Evolutionary conservation across 1,284 basidiomycete genomes (phyloP), one percentile per base, ranked within the genome.

Genomic region (Moesziomyces aphidis): DNA sequence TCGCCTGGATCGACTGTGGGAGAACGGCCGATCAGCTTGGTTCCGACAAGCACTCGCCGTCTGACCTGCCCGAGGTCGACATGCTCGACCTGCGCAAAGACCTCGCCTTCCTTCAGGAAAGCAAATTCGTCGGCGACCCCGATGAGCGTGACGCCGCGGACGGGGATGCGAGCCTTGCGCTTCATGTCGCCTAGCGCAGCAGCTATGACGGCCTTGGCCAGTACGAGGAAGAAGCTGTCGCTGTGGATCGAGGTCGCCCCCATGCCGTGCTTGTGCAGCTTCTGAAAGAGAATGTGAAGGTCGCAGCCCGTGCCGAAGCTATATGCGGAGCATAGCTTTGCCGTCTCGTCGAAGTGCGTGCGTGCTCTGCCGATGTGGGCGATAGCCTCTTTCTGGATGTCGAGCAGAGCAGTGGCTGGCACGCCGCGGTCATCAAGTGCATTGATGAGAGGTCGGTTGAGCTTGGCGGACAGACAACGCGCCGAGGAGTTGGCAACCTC

Each of bases 1-100:
- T 79, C 77, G 11, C 61, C 61, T 21, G 76, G 73, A 39, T 73
- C 66, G 26, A 77, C 51, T 5, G 66, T 73, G 2, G 77, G 77
- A 17, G 63, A 69, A 3, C 75, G 61, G 8, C 73, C 66, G 6
- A 79, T 61, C 43, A 79, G 60, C 46, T 68, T 71, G 4, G 46
- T 44, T 1, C 77, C 76, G 5, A 48, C 43, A 3, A 79, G n/a
- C 21, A 76, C 57, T 34, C 52, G 45, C 4, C 54, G 44, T 10
- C 17, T 36, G n/a, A 65, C 51, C 24, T 60, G 23, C 7, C 53
- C 47, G 0, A 53, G 52, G 3, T 65, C 59, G 8, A 63, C 55
- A 19, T 44, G 31, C 39, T 75, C 68, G 1, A 74, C 57, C 26
- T 66, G 66, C 6, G 50, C 76, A 36, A 73, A 72, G 15, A 78